Percentiles rank a stretch among this genome's conserved stretches.
Conservation (phyloP, 2,329 filamentous ascomycete species). For the Ceratocystis colombiana region DNA sequence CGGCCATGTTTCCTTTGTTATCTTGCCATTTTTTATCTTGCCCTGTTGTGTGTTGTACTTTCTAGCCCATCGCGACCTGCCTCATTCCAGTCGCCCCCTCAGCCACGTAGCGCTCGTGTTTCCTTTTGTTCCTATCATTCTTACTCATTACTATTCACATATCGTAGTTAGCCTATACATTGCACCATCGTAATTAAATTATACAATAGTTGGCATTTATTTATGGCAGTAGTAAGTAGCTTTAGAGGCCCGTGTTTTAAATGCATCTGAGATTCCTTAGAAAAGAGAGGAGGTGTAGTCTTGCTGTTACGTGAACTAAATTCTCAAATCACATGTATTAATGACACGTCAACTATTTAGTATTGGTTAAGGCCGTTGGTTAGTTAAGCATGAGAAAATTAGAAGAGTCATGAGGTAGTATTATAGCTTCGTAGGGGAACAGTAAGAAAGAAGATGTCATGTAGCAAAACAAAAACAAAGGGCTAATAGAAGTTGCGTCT, state of each 20-base stretch:
- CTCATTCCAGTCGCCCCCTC: too few relatives aligned
- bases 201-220: too few relatives aligned
- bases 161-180: not conserved
- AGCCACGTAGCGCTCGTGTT: not conserved
- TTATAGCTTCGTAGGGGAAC: slow-evolving; percentile 5
- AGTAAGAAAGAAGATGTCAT: not conserved
- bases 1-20: slow-evolving; percentile 7
- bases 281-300: too few relatives aligned
- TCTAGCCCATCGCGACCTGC: not conserved
- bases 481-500: not conserved
- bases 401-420: not conserved
- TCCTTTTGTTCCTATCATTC: not conserved
- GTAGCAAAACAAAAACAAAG: not conserved
- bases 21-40: not conserved
- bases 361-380: too few relatives aligned
- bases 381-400: not conserved
- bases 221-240: too few relatives aligned
- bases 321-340: too few relatives aligned
- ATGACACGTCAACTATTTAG: too few relatives aligned
- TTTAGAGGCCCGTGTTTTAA: too few relatives aligned
- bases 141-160: not conserved
- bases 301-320: too few relatives aligned
- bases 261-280: too few relatives aligned
- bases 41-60: not conserved
- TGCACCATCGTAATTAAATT: too few relatives aligned